Evolutionary conservation across 345 rosid species (phyloP).

Genomic region (Ceriops decandra): DNA sequence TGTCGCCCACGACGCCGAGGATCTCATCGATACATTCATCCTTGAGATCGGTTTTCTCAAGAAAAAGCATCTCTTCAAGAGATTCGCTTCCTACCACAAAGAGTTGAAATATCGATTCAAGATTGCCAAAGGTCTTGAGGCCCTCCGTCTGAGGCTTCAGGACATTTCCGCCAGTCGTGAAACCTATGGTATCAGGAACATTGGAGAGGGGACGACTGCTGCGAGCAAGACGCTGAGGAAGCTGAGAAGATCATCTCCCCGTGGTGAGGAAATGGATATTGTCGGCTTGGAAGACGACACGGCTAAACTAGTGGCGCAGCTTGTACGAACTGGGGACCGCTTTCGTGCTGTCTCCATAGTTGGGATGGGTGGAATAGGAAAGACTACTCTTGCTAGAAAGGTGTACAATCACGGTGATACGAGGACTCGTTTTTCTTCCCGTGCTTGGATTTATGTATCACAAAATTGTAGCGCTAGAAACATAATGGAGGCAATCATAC

Average conservation of each 20-base stretch:
- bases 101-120: conserved; percentile 15
- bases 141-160: conserved; percentile 14
- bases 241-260: conserved; percentile 26
- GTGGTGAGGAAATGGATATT: conserved; percentile 19
- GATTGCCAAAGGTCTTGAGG: conserved; percentile 8
- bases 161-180: conserved; percentile 23
- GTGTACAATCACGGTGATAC: conserved; percentile 21
- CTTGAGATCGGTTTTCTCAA: conserved; percentile 19
- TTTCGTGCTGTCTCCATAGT: conserved; percentile 27
- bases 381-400: conserved; percentile 30
- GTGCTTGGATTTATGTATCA: conserved; percentile 28
- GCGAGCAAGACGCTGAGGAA: conserved; percentile 18
- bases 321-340: conserved; percentile 14
- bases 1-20: conserved; percentile 35
- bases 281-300: conserved; percentile 27
- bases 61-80: conserved; percentile 14
- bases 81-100: conserved; percentile 1
- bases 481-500: conserved; percentile 19
- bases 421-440: conserved; percentile 17
- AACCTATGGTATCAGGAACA: conserved; percentile 16
- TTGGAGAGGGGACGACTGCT: conserved; percentile 14
- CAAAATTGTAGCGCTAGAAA: conserved; percentile 16
- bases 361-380: conserved; percentile 31
- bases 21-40: conserved; percentile 26
- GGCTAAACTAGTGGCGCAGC: conserved; percentile 12